phyloP scores from a whole-genome alignment of 2,329 filamentous ascomycete genomes.

The Nemania abortiva region DNA sequence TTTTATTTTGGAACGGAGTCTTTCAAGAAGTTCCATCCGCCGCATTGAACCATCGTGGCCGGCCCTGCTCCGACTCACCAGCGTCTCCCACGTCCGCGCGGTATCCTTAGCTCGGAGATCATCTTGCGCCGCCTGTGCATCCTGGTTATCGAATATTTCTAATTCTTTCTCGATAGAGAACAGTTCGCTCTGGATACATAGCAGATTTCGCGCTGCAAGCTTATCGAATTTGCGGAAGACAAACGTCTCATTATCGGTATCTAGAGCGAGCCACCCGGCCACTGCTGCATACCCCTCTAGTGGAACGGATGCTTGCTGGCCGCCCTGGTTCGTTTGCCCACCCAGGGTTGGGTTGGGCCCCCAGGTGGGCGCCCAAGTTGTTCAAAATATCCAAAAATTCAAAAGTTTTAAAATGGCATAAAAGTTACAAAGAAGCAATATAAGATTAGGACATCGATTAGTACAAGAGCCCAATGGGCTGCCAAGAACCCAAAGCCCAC shows the following conservation, averaged over 20 bases:
- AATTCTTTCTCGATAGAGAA: slow-evolving; percentile 23
- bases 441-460: too few relatives aligned
- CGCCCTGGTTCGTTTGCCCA: not conserved
- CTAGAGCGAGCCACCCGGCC: slow-evolving; percentile 27
- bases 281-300: slow-evolving; percentile 18
- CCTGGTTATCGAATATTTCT: slow-evolving; percentile 1
- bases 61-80: slow-evolving; percentile 6
- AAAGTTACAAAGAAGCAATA: too few relatives aligned
- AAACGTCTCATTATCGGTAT: slow-evolving; percentile 28
- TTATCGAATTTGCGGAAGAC: slow-evolving; percentile 31
- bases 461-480: too few relatives aligned
- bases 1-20: slow-evolving; percentile 9
- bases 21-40: slow-evolving; percentile 9
- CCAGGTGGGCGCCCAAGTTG: too few relatives aligned
- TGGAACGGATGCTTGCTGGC: not conserved
- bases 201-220: slow-evolving; percentile 27
- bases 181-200: slow-evolving; percentile 28
- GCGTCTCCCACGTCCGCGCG: slow-evolving; percentile 22
- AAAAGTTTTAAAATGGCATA: too few relatives aligned
- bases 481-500: too few relatives aligned
- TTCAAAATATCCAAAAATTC: too few relatives aligned
- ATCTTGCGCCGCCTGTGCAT: slow-evolving; percentile 1
- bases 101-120: slow-evolving; percentile 17
- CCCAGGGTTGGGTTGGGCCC: not conserved
- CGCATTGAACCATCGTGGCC: not conserved